A percentile compares a stretch with the other conserved stretches of the same genome.
These are phyloP conservation scores for Ogataea allantospora DNA, from an alignment of 805 yeast genomes.

Conservation along the genomic window DNA sequence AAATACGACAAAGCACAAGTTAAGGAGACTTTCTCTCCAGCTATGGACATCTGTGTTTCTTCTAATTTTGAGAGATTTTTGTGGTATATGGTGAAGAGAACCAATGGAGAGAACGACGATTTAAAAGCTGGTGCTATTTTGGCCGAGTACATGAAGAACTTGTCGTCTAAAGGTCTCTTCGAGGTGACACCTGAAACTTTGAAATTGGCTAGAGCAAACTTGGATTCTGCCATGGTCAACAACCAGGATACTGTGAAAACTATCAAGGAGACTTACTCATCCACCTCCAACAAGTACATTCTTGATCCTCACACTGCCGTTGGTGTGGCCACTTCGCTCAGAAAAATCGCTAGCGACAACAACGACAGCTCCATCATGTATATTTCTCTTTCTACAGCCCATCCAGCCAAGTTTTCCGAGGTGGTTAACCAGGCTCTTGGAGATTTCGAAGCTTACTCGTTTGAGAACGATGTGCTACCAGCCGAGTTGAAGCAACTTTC, in stretches of 20 bases:
- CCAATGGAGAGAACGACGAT: constrained; percentile 56
- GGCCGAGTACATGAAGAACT: constrained; percentile 71
- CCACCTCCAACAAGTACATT: constrained; percentile 65
- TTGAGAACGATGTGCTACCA: constrained; percentile 86
- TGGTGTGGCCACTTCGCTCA: constrained; percentile 78
- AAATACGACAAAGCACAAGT: constrained; percentile 77
- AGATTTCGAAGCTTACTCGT: constrained; percentile 69
- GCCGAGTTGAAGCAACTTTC: constrained; percentile 76
- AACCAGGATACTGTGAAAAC: constrained; percentile 78
- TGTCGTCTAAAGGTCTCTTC: constrained; percentile 76
- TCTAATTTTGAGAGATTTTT: constrained; percentile 94
- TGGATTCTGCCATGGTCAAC: constrained; percentile 77
- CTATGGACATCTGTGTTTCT: constrained; percentile 96
- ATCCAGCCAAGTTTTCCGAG: constrained; percentile 97
- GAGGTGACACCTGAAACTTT: constrained; percentile 64
- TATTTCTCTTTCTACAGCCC: constrained; percentile 92
- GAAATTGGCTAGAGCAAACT: constrained; percentile 61
- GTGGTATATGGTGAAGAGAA: constrained; percentile 87
- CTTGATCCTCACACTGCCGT: constrained; percentile 97
- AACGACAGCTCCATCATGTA: constrained; percentile 42
- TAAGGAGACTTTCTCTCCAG: constrained; percentile 91
- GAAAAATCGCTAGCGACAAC: constrained; percentile 48
- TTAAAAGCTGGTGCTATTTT: constrained; percentile 72
- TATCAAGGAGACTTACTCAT: constrained; percentile 64
- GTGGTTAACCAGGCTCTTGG: constrained; percentile 84